Percentiles rank a stretch among this genome's conserved stretches.
These are phyloP conservation scores for Curvularia verruculosa DNA, from an alignment of 2,329 filamentous ascomycete species.

Conservation along the genomic window DNA sequence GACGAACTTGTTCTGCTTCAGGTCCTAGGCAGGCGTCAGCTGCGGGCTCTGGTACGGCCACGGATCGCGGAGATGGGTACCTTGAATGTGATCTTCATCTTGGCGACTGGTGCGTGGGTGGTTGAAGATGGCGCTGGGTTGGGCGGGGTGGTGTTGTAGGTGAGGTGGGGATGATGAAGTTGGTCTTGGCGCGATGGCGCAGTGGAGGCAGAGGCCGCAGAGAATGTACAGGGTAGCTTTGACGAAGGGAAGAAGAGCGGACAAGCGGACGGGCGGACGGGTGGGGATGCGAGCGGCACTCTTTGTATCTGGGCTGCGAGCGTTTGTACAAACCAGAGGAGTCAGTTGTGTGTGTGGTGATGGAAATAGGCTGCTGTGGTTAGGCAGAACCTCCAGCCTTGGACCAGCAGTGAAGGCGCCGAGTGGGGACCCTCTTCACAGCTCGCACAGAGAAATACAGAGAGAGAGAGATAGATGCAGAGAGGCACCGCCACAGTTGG, in stretches of 20 bases:
- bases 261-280: not conserved
- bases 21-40: constrained; percentile 67
- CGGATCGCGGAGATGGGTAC: constrained; percentile 48
- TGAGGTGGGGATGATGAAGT: constrained; percentile 20
- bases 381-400: constrained; percentile 12
- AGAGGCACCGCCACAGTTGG: not conserved
- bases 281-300: not conserved
- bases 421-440: constrained; percentile 4
- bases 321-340: not conserved
- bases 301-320: not conserved
- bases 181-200: constrained; percentile 14
- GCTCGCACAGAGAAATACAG: not conserved
- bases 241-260: not conserved
- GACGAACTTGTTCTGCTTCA: constrained; percentile 98
- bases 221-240: constrained; percentile 1
- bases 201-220: constrained; percentile 6
- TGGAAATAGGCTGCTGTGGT: constrained; percentile 19
- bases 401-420: not conserved
- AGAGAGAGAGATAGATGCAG: too few relatives aligned
- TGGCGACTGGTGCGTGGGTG: constrained; percentile 35
- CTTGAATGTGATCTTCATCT: constrained; percentile 76
- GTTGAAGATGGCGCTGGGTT: constrained; percentile 28
- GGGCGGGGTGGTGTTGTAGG: constrained; percentile 33
- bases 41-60: constrained; percentile 7
- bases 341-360: constrained; percentile 24